Evolutionary conservation across 768 basidiomycete species (phyloP).

Genomic region (Lanmaoa rubissima): DNA sequence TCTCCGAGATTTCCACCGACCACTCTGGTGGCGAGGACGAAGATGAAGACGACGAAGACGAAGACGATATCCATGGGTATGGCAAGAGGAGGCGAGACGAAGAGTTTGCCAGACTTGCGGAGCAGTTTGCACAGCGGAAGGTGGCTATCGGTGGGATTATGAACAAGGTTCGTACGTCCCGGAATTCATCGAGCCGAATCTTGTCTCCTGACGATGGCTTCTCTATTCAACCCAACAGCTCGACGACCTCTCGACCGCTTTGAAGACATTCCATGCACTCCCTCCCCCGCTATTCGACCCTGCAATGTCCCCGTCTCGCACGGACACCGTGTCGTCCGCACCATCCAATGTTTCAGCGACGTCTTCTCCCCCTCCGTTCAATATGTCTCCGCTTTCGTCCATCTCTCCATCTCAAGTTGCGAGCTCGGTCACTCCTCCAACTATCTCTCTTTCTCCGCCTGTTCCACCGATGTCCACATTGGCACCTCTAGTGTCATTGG

Average conservation of each 20-base stretch:
- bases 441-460: conserved; percentile 9
- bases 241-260: conserved; percentile 31
- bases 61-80: conserved; percentile 52
- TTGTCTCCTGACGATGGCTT: not conserved
- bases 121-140: conserved; percentile 68
- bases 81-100: conserved; percentile 56
- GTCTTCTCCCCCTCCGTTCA: conserved; percentile 9
- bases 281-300: conserved; percentile 42
- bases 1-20: conserved; percentile 26
- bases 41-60: conserved; percentile 35
- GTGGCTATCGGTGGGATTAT: conserved; percentile 70
- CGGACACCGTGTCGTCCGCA: conserved; percentile 31
- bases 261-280: conserved; percentile 45
- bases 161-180: conserved; percentile 51
- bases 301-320: conserved; percentile 21
- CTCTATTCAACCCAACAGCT: conserved; percentile 16
- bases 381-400: conserved; percentile 2
- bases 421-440: not conserved
- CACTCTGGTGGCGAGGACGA: conserved; percentile 37
- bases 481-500: conserved; percentile 1
- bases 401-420: conserved; percentile 9
- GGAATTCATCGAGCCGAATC: no score
- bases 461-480: conserved; percentile 23
- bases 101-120: conserved; percentile 65
- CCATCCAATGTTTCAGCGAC: conserved; percentile 23